phyloP scores from a whole-genome alignment of 257 asterid species.

The Anisodus tanguticus region DNA sequence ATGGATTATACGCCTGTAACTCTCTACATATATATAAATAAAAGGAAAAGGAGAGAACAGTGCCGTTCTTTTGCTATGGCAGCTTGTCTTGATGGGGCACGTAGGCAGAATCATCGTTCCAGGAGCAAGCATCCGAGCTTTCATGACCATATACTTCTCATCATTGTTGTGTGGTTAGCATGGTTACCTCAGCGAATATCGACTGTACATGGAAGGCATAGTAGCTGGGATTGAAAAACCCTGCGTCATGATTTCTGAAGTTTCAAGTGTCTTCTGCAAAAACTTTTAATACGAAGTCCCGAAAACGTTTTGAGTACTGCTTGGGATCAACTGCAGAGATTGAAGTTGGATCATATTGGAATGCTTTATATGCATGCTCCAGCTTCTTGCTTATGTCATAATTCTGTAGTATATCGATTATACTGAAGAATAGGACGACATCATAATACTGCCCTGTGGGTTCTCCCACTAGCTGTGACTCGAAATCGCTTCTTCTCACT shows the following conservation, averaged over 20 bases:
- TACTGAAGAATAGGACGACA: slow-evolving; percentile 75
- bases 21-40: slow-evolving; percentile 33
- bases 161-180: slow-evolving; percentile 18
- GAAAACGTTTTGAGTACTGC: slow-evolving; percentile 80
- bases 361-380: slow-evolving; percentile 91
- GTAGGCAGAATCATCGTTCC: slow-evolving; percentile 26
- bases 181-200: neutral
- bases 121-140: slow-evolving; percentile 27
- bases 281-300: slow-evolving; percentile 71
- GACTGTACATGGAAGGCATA: slow-evolving; percentile 27
- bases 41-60: neutral
- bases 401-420: slow-evolving; percentile 87
- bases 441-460: slow-evolving; percentile 82
- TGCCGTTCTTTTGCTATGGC: slow-evolving; percentile 22
- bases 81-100: slow-evolving; percentile 19
- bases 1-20: slow-evolving; percentile 34
- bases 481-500: slow-evolving; percentile 50
- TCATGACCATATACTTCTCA: neutral
- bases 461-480: slow-evolving; percentile 71
- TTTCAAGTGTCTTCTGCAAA: slow-evolving; percentile 68
- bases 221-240: neutral
- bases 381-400: slow-evolving; percentile 94
- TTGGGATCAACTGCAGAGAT: slow-evolving; percentile 92
- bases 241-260: neutral
- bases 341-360: slow-evolving; percentile 86